These are phyloP conservation scores for Aspergillus brunneoviolaceus DNA, from an alignment of 2,329 filamentous ascomycete genomes.

Conservation along the genomic window DNA sequence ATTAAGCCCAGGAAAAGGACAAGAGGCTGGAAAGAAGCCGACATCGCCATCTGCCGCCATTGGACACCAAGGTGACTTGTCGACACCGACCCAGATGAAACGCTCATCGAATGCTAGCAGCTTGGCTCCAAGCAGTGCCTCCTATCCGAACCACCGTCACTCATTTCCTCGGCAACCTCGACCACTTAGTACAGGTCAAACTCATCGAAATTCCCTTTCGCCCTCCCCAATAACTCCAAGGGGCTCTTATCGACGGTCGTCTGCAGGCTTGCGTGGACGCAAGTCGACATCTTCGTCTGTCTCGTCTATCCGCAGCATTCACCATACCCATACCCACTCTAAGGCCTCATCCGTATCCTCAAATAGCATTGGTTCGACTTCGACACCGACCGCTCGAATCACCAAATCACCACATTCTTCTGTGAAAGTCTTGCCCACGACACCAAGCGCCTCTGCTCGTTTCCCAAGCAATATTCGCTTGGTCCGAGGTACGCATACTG, in stretches of 20 bases:
- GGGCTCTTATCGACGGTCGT: constrained; percentile 79
- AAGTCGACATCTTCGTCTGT: constrained; percentile 97
- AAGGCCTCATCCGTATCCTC: constrained; percentile 94
- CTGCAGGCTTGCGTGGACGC: constrained; percentile 77
- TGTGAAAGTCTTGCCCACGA: constrained; percentile 92
- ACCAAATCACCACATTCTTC: constrained; percentile 81
- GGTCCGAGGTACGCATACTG: constrained; percentile 56
- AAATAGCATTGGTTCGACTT: constrained; percentile 67
- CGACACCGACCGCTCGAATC: constrained; percentile 64
- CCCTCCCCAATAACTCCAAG: constrained; percentile 86
- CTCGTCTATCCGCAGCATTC: constrained; percentile 87
- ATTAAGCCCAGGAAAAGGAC: constrained; percentile 40
- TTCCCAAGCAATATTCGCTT: constrained; percentile 87
- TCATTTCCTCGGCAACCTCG: constrained; percentile 41
- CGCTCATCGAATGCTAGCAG: constrained; percentile 44
- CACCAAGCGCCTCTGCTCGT: constrained; percentile 66
- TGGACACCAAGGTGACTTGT: constrained; percentile 26
- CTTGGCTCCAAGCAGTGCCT: constrained; percentile 43
- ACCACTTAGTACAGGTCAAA: constrained; percentile 34
- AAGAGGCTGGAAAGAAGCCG: constrained; percentile 34
- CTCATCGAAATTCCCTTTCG: constrained; percentile 71
- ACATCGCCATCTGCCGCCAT: constrained; percentile 24
- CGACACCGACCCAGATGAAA: constrained; percentile 41
- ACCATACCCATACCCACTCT: constrained; percentile 84
- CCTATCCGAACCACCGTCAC: constrained; percentile 43